Evolutionary conservation across 768 basidiomycete genomes (phyloP), one percentile per base, ranked within the genome.

Genomic region (Pleurotus tuoliensis): DNA sequence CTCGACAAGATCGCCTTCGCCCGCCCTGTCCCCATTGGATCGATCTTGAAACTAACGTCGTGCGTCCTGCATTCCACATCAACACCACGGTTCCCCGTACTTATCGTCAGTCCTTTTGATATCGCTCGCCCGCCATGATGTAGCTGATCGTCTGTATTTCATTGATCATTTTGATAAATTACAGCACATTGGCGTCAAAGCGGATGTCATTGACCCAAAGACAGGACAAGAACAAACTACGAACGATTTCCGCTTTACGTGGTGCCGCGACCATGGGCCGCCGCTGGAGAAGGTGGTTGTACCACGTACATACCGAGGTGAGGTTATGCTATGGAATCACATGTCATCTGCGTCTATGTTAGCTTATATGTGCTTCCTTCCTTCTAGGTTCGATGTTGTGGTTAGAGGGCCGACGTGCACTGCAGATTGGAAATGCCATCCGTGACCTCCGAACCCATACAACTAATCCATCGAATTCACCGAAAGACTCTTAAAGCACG

Each of bases 1-100:
- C 78, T 92, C 13, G 90, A 93, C 63, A 82, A 83, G 30, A 92
- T 93, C 65, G 83, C 84, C 1, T 93, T 94, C 72, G 77, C 80
- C 45, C 80, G 83, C 25, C 90, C 92, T 0, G 91, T 94, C 0
- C 88, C 90, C 1, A 92, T 93, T 45, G 92, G 91, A 5, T 90
- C 87, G 0, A 88, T 92, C 48, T 79, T 94, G 12, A 81, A 86
- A 3, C 76, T 94, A 38, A 82, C 82, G 1, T 88, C 88, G 1
- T 79, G 83, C 60, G 80, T 93, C 38, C 74, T 88, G 8, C 82
- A 90, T 62, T 77, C 78, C 4, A 80, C 83, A 0, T 67, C 73
- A 3, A 76, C 80, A n/a, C 61, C 70, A 22, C 66, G 78, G 56
- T 82, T 79, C 62, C 73, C 82, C n/a, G 73, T 77, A 22, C 70